Conservation (phyloP, 2,329 filamentous ascomycete genomes). For the Sphaerulina vaccinii region DNA sequence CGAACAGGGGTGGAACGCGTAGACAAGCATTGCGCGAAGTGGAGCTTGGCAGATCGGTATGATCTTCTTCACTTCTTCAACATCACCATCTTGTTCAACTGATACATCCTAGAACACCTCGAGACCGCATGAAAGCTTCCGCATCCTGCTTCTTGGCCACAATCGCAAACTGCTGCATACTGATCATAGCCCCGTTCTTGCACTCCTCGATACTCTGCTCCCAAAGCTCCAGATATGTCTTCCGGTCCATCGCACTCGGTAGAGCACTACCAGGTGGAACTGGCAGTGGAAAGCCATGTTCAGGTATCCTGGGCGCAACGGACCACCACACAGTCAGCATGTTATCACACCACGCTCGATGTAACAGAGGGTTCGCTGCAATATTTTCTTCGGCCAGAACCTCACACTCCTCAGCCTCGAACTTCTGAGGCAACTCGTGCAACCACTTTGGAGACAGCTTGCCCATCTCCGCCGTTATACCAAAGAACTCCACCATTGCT, state of each 20-base stretch:
- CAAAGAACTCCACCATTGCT: background rate
- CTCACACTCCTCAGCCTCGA: background rate
- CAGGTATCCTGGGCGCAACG: background rate
- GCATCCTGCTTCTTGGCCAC: background rate
- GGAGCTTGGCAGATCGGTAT: too few relatives aligned
- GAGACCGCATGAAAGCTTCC: too few relatives aligned
- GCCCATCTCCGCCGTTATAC: background rate
- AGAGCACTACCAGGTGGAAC: background rate
- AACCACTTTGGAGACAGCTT: background rate
- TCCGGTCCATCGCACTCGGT: background rate
- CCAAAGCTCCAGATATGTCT: background rate
- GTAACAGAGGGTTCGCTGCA: background rate
- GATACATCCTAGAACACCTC: too few relatives aligned
- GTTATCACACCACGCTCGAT: conserved; percentile 5
- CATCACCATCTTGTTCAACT: too few relatives aligned
- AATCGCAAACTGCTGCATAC: background rate
- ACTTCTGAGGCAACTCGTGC: background rate
- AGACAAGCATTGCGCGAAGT: too few relatives aligned
- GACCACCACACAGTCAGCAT: background rate
- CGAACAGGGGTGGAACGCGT: too few relatives aligned
- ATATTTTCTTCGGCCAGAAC: conserved; percentile 2
- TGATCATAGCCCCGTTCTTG: conserved; percentile 1
- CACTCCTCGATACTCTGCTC: background rate
- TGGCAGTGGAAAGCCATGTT: background rate
- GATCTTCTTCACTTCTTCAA: too few relatives aligned